Conservation (phyloP, 352 stramenopile species). For the Globisporangium middletonii region DNA sequence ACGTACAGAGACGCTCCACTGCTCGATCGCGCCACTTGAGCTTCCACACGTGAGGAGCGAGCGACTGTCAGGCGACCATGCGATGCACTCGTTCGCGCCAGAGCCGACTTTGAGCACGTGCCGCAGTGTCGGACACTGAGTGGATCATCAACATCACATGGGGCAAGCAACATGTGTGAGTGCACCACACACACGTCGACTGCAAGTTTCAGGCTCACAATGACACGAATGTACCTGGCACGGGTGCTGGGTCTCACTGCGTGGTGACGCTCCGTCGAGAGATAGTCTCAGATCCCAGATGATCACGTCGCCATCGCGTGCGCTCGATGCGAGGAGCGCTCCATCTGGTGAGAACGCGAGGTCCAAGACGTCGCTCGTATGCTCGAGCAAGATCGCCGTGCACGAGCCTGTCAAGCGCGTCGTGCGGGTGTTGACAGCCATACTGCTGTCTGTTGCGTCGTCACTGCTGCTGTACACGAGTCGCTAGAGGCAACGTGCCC, state of each 20-base stretch:
- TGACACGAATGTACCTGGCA: neutral
- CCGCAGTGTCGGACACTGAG: slow-evolving; percentile 19
- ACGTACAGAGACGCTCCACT: slow-evolving; percentile 53
- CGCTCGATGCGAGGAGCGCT: slow-evolving; percentile 66
- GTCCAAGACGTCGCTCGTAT: slow-evolving; percentile 57
- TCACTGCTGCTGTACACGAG: slow-evolving; percentile 27
- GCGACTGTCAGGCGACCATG: slow-evolving; percentile 61
- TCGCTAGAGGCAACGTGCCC: slow-evolving; percentile 14
- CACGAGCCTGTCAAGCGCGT: slow-evolving; percentile 27
- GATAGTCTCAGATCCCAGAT: slow-evolving; percentile 49
- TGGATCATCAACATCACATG: neutral
- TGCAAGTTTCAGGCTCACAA: neutral
- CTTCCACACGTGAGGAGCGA: slow-evolving; percentile 51
- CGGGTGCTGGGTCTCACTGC: neutral
- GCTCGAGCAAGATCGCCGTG: slow-evolving; percentile 32
- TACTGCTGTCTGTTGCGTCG: slow-evolving; percentile 18
- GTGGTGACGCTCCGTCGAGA: neutral
- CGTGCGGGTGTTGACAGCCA: slow-evolving; percentile 7
- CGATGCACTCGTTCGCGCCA: slow-evolving; percentile 45
- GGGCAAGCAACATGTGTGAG: neutral
- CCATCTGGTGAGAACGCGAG: slow-evolving; percentile 80
- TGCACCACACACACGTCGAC: neutral
- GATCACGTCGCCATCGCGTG: slow-evolving; percentile 70
- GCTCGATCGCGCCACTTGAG: slow-evolving; percentile 48
- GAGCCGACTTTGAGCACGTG: slow-evolving; percentile 41